These are phyloP conservation scores for Fusarium longipes DNA, from an alignment of 2,329 filamentous ascomycete species.

Conservation along the genomic window DNA sequence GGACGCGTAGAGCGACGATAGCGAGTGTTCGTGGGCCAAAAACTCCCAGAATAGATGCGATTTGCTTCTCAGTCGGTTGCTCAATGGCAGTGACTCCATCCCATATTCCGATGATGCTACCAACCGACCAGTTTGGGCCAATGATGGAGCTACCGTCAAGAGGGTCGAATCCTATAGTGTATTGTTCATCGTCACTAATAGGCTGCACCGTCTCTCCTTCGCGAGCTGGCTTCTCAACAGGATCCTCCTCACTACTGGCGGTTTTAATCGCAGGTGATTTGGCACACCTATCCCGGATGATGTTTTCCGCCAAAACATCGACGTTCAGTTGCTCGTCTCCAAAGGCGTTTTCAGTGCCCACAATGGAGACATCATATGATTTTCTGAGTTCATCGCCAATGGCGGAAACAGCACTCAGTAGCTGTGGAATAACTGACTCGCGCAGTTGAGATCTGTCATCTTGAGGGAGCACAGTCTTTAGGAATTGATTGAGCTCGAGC, in stretches of 20 bases:
- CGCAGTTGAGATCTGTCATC: conserved; percentile 51
- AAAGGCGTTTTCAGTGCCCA: conserved; percentile 65
- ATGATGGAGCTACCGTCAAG: conserved; percentile 73
- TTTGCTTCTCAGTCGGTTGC: conserved; percentile 55
- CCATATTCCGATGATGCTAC: conserved; percentile 71
- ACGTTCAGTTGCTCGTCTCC: conserved; percentile 71
- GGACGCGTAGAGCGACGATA: conserved; percentile 64
- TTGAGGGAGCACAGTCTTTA: conserved; percentile 37
- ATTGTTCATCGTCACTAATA: conserved; percentile 53
- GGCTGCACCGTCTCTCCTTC: conserved; percentile 5
- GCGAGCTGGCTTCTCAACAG: conserved; percentile 56
- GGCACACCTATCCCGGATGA: conserved; percentile 59
- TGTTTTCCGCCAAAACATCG: conserved; percentile 63
- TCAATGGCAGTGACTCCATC: conserved; percentile 59
- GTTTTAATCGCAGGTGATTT: conserved; percentile 59
- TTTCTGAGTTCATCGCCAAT: conserved; percentile 59
- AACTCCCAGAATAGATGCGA: conserved; percentile 64
- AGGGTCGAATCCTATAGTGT: conserved; percentile 72
- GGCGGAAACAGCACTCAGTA: conserved; percentile 58
- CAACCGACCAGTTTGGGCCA: conserved; percentile 67
- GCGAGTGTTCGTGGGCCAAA: conserved; percentile 67
- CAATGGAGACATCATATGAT: conserved; percentile 59
- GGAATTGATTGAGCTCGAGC: conserved; percentile 19
- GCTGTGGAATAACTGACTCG: conserved; percentile 60
- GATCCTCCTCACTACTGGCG: conserved; percentile 71